Evolutionary conservation across 441 rosid genomes (phyloP), one percentile per base, ranked within the genome.

Genomic region (Erodium moschatum): DNA sequence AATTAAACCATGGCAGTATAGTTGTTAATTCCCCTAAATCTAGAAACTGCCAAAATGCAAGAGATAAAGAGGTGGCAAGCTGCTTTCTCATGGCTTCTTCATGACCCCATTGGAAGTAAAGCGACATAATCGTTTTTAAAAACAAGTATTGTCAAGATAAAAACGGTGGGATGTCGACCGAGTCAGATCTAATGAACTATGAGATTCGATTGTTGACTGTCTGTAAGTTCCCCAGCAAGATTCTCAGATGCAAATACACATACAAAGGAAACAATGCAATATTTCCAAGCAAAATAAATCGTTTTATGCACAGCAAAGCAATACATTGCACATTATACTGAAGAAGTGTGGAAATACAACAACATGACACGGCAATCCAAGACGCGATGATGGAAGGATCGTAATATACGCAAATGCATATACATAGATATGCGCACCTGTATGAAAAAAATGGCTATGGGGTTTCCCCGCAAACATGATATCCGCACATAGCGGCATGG

Each of bases 391-490:
- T 60, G 35, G 15, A 61, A 24, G 27, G 16, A 61, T 21, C 35
- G 24, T 61, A 21, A 21, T 4, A 13, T 61, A 29, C 6, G 4
- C 8, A 54, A 16, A 13, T 54, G 11, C 2, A 54, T 54, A 50
- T n/a, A 50, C 56, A 50, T n/a, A 50, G 6, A 50, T n/a, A 40
- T 40, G 65, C 65, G 24, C 46, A 62, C 97, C 91, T 90, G 94
- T 71, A 90, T 83, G 75, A 90, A 90, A 78, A 90, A 90, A 76
- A 90, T 77, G 56, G 97, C 97, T 66, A 90, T 90, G 20, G 97
- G 97, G 75, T 82, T 90, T 76, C 97, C 97, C 42, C 97, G 85
- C 76, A 90, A 76, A 76, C 97, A 90, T 73, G 97, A 88, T 80
- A 90, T 86, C 68, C 92, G 81, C 27, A 90, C 92, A 56, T 85